Conservation (phyloP, 805 yeast genomes). For the Candida nonsorbophila region DNA sequence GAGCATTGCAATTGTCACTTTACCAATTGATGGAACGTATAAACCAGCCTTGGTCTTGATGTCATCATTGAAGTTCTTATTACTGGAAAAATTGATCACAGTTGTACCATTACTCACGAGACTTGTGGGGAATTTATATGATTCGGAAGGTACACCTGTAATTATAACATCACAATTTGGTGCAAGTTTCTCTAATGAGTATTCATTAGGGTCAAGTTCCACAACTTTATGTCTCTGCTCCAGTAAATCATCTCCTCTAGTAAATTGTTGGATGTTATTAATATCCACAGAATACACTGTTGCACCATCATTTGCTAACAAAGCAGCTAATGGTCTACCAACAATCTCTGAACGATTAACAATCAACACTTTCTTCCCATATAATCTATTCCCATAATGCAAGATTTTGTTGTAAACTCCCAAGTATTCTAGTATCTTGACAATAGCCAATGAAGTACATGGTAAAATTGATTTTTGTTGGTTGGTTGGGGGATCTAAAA, state of each 20-base stretch:
- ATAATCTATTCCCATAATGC: constrained; percentile 85
- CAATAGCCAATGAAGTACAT: constrained; percentile 93
- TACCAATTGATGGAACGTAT: constrained; percentile 94
- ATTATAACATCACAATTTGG: constrained; percentile 82
- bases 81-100: constrained; percentile 84
- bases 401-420: constrained; percentile 80
- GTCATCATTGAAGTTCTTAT: constrained; percentile 78
- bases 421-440: constrained; percentile 85
- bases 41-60: constrained; percentile 83
- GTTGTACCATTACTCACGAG: constrained; percentile 82
- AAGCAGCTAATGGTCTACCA: constrained; percentile 94
- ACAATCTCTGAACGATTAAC: constrained; percentile 95
- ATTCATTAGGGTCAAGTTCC: constrained; percentile 43
- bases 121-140: constrained; percentile 82
- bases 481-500: constrained; percentile 61
- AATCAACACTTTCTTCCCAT: constrained; percentile 86
- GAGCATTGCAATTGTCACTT: constrained; percentile 93
- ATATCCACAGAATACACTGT: constrained; percentile 89
- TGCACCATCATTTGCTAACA: constrained; percentile 96
- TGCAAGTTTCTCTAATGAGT: constrained; percentile 59
- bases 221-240: constrained; percentile 76
- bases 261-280: constrained; percentile 82
- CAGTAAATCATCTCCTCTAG: constrained; percentile 87
- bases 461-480: constrained; percentile 83
- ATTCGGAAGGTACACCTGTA: constrained; percentile 88